A percentile compares a stretch with the other conserved stretches of the same genome.
Evolutionary conservation across 306 rosid species (phyloP).

Genomic region (Lathyrus tuberosus): DNA sequence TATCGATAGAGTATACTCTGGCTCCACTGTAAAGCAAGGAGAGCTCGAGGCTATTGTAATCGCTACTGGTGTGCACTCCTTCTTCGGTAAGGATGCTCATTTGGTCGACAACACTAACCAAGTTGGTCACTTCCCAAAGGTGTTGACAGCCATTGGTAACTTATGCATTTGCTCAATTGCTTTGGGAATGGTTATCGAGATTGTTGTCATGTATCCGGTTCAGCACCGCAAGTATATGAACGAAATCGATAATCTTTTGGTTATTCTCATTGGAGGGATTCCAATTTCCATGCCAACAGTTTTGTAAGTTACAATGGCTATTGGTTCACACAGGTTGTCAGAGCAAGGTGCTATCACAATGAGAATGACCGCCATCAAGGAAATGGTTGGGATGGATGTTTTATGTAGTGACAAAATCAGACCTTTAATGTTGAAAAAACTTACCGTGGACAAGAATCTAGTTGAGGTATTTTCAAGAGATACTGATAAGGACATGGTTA

Average conservation of each 20-base stretch:
- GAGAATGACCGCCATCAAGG: constrained; percentile 98
- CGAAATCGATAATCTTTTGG: too few relatives aligned
- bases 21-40: constrained; percentile 93
- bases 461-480: constrained; percentile 77
- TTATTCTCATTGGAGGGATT: constrained; percentile 68
- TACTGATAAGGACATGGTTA: constrained; percentile 56
- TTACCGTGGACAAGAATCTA: constrained; percentile 77
- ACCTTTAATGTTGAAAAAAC: too few relatives aligned
- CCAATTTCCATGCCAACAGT: constrained; percentile 98
- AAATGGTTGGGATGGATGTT: constrained; percentile 97
- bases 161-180: constrained; percentile 80
- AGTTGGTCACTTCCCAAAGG: constrained; percentile 75
- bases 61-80: constrained; percentile 92
- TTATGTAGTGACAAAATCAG: constrained; percentile 91
- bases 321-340: constrained; percentile 84
- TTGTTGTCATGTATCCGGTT: constrained; percentile 82
- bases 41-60: constrained; percentile 89
- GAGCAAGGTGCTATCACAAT: constrained; percentile 93
- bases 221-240: constrained; percentile 57
- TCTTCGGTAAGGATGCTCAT: constrained; percentile 97
- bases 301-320: constrained; percentile 95
- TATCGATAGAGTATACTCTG: constrained; percentile 79
- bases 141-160: constrained; percentile 54
- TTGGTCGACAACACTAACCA: constrained; percentile 81
- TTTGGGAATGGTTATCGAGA: constrained; percentile 79